A percentile compares a stretch with the other conserved stretches of the same genome.
Conservation (phyloP, 2,329 filamentous ascomycete species). For the Hypoxylon sp. region DNA sequence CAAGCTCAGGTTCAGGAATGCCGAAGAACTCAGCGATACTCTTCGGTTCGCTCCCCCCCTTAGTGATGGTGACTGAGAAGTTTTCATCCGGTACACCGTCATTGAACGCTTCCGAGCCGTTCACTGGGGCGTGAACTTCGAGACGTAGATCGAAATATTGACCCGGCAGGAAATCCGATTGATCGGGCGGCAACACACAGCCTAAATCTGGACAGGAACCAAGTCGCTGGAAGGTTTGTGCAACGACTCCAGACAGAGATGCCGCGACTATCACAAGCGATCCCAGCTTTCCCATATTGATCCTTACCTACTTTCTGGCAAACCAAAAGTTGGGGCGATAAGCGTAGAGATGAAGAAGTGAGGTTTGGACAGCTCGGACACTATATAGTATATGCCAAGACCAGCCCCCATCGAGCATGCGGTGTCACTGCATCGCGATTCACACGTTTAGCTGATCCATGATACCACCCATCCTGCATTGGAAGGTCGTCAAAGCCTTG, state of each 20-base stretch:
- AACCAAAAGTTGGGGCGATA: slow-evolving; percentile 6
- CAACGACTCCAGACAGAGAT: slow-evolving; percentile 61
- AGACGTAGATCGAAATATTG: slow-evolving; percentile 88
- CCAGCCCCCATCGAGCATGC: slow-evolving; percentile 15
- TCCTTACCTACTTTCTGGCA: slow-evolving; percentile 23
- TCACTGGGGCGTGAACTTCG: slow-evolving; percentile 85
- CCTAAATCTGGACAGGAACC: slow-evolving; percentile 72
- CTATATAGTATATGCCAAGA: slow-evolving; percentile 29
- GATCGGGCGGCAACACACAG: slow-evolving; percentile 73
- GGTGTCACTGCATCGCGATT: slow-evolving; percentile 20
- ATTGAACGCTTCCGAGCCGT: slow-evolving; percentile 84
- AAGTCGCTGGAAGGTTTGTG: slow-evolving; percentile 72
- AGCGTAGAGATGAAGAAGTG: not conserved
- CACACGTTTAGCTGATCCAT: slow-evolving; percentile 22
- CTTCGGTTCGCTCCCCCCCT: slow-evolving; percentile 69
- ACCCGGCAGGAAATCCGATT: slow-evolving; percentile 85
- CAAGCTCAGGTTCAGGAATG: slow-evolving; percentile 78
- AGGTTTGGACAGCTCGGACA: not conserved
- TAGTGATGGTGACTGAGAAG: slow-evolving; percentile 82
- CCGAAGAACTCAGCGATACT: slow-evolving; percentile 77
- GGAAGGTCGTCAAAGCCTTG: slow-evolving; percentile 39
- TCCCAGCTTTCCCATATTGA: slow-evolving; percentile 59
- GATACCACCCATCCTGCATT: slow-evolving; percentile 29
- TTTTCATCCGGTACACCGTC: slow-evolving; percentile 77
- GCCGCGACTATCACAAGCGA: slow-evolving; percentile 54